phyloP scores from a whole-genome alignment of 2,329 filamentous ascomycete species.

The Aspergillus brunneoviolaceus region DNA sequence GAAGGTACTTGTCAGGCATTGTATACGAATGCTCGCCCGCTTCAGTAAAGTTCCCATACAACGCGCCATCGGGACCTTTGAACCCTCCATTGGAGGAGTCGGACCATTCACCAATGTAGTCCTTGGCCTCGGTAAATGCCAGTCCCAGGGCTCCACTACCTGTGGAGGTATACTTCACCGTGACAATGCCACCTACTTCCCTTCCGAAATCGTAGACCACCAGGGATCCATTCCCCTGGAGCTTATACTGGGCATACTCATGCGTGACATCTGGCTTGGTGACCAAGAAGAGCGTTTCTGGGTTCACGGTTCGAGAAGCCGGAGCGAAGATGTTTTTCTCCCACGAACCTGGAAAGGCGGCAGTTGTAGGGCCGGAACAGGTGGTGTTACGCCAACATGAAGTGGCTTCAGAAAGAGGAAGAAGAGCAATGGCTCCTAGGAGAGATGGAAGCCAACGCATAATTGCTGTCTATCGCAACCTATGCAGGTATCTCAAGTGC shows the following conservation, averaged over 20 bases:
- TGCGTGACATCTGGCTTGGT: conserved; percentile 14
- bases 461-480: background rate
- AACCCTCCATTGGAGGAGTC: conserved; percentile 50
- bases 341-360: conserved; percentile 59
- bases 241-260: conserved; percentile 26
- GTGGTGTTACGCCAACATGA: conserved; percentile 57
- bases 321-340: conserved; percentile 60
- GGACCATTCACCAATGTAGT: conserved; percentile 50
- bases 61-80: conserved; percentile 44
- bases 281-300: conserved; percentile 30
- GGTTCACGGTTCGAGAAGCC: conserved; percentile 50
- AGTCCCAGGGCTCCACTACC: conserved; percentile 43
- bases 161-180: conserved; percentile 50
- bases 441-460: conserved; percentile 12
- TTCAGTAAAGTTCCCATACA: conserved; percentile 38
- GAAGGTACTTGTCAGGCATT: conserved; percentile 41
- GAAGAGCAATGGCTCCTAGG: conserved; percentile 18
- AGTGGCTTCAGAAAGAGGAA: conserved; percentile 17
- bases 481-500: background rate
- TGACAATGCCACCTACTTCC: conserved; percentile 58
- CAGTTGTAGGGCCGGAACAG: conserved; percentile 51
- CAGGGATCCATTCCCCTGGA: conserved; percentile 52
- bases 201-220: conserved; percentile 60
- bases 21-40: conserved; percentile 36
- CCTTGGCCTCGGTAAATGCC: conserved; percentile 51